phyloP scores from a whole-genome alignment of 176 grass and related monocot species.

The Saccharum officinarum region DNA sequence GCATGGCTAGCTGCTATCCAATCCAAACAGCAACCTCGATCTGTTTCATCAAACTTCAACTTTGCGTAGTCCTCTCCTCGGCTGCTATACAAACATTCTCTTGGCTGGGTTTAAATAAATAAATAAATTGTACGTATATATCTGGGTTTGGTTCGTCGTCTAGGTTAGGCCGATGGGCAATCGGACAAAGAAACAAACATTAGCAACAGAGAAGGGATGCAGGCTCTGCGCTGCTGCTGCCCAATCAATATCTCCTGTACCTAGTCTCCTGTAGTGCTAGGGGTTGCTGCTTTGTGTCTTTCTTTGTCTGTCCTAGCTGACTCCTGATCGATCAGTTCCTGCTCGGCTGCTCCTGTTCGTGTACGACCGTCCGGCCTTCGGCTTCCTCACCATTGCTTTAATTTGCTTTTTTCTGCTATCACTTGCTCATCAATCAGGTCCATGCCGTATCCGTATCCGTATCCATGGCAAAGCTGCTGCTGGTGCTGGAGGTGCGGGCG shows the following conservation, averaged over 20 bases:
- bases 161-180: too few species aligned
- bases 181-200: too few species aligned
- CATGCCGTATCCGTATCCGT: conserved; percentile 6
- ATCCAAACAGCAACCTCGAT: too few species aligned
- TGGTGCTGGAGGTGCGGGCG: background rate
- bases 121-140: too few species aligned
- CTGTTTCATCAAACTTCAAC: too few species aligned
- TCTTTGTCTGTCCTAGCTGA: background rate
- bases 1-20: too few species aligned
- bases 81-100: background rate
- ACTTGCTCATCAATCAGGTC: conserved; percentile 20
- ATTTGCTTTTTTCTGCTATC: background rate
- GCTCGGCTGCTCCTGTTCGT: background rate
- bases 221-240: too few species aligned
- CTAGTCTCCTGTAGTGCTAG: background rate
- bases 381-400: background rate
- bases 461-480: conserved; percentile 16
- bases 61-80: background rate
- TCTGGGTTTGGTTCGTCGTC: too few species aligned
- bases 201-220: too few species aligned
- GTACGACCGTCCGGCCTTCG: background rate
- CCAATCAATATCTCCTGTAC: too few species aligned
- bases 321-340: too few species aligned
- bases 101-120: too few species aligned
- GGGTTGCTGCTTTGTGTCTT: background rate